A percentile compares a stretch with the other conserved stretches of the same genome.
Conservation (phyloP, 2,329 filamentous ascomycete species). For the Beauveria brongniartii region DNA sequence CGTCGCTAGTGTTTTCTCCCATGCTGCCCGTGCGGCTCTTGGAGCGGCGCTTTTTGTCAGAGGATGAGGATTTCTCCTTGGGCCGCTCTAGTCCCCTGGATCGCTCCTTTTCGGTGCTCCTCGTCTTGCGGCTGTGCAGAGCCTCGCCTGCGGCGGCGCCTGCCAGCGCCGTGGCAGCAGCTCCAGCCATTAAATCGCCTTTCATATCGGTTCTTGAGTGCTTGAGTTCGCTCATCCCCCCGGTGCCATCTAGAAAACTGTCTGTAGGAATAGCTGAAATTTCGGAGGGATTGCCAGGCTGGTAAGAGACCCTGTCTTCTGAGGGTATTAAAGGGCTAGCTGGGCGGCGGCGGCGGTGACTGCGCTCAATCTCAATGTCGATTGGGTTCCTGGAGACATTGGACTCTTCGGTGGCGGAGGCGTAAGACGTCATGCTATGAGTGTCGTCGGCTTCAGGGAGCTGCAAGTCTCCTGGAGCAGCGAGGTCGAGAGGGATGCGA, state of each 20-base stretch:
- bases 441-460: slow-evolving; percentile 50
- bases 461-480: slow-evolving; percentile 34
- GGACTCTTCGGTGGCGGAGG: slow-evolving; percentile 71
- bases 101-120: slow-evolving; percentile 35
- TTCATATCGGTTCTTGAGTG: slow-evolving; percentile 32
- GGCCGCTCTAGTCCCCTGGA: slow-evolving; percentile 31
- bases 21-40: slow-evolving; percentile 44
- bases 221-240: slow-evolving; percentile 34
- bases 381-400: slow-evolving; percentile 70
- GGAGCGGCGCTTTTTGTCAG: slow-evolving; percentile 32
- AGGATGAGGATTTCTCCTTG: slow-evolving; percentile 38
- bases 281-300: slow-evolving; percentile 65
- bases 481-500: slow-evolving; percentile 44
- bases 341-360: slow-evolving; percentile 48
- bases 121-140: slow-evolving; percentile 35
- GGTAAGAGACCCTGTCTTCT: slow-evolving; percentile 43
- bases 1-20: slow-evolving; percentile 40
- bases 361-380: slow-evolving; percentile 77
- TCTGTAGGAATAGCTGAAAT: slow-evolving; percentile 68
- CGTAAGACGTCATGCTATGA: slow-evolving; percentile 63
- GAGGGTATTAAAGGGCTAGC: slow-evolving; percentile 61
- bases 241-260: slow-evolving; percentile 54
- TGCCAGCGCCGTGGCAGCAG: slow-evolving; percentile 24
- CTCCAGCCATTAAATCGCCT: slow-evolving; percentile 29
- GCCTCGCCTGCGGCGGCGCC: slow-evolving; percentile 14